These are phyloP conservation scores for Agaricus bisporus DNA, from an alignment of 768 basidiomycete genomes.

Conservation along the genomic window DNA sequence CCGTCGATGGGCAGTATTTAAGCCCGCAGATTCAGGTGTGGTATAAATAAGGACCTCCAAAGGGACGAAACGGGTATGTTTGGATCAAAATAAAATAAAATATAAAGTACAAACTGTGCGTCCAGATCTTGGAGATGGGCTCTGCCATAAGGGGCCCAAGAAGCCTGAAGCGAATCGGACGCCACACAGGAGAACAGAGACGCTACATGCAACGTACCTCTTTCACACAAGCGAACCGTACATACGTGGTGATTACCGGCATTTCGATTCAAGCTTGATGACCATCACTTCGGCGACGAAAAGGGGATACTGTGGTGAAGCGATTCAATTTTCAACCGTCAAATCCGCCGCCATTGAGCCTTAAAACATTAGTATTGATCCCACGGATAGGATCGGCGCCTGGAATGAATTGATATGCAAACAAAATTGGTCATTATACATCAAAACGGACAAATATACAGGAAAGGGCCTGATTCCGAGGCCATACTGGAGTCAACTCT, in stretches of 20 bases:
- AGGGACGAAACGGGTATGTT: slow-evolving; percentile 3
- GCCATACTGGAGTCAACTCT: background rate
- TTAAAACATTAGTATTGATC: background rate
- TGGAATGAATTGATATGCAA: background rate
- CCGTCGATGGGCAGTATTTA: slow-evolving; percentile 2
- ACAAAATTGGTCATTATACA: slow-evolving; percentile 1
- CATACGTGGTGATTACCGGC: background rate
- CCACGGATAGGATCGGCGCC: background rate
- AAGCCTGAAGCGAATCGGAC: background rate
- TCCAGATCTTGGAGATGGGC: slow-evolving; percentile 6
- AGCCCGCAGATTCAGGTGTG: background rate
- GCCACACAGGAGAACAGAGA: background rate
- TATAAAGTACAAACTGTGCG: background rate
- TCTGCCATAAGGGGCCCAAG: slow-evolving; percentile 2
- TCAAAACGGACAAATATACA: slow-evolving; percentile 2
- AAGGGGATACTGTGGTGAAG: background rate
- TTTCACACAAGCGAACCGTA: background rate
- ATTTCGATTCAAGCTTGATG: slow-evolving; percentile 2
- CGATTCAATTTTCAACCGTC: background rate
- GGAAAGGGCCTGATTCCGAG: background rate
- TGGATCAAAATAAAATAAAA: slow-evolving; percentile 4
- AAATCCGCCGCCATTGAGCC: background rate
- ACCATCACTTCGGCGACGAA: background rate
- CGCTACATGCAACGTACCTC: background rate
- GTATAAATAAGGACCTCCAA: background rate